Conservation (phyloP, 2,329 filamentous ascomycete species). For the Capronia americana region DNA sequence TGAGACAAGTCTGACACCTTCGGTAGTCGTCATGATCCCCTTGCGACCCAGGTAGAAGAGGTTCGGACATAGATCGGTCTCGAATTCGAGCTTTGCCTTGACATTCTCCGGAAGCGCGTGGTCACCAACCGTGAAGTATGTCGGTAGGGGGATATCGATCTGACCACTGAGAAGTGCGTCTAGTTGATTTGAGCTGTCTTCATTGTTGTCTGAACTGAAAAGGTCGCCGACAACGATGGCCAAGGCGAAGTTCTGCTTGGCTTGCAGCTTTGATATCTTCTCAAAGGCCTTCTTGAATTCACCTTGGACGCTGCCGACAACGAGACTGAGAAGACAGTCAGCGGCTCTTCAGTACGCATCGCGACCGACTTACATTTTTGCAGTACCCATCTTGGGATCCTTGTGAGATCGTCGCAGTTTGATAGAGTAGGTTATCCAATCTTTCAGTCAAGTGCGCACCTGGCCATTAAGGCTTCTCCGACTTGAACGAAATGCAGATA, state of each 20-base stretch:
- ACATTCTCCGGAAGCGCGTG: conserved; percentile 73
- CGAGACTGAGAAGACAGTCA: conserved; percentile 56
- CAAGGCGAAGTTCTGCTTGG: conserved; percentile 87
- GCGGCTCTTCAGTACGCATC: neutral
- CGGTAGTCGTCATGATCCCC: conserved; percentile 84
- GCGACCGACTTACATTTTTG: conserved; percentile 31
- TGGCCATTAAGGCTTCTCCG: neutral
- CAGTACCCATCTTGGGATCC: conserved; percentile 12
- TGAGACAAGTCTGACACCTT: conserved; percentile 85
- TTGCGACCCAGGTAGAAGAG: conserved; percentile 88
- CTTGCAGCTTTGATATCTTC: conserved; percentile 79
- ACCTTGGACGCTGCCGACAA: conserved; percentile 83
- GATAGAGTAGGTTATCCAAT: neutral
- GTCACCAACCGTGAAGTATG: conserved; percentile 86
- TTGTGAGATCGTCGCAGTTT: neutral
- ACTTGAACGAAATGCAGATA: neutral
- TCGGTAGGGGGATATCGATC: conserved; percentile 77
- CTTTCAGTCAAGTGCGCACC: neutral
- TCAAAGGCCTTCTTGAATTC: conserved; percentile 75
- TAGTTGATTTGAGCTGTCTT: conserved; percentile 59
- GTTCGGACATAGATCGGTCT: conserved; percentile 83
- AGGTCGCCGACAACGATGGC: conserved; percentile 85
- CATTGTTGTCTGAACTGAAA: conserved; percentile 63
- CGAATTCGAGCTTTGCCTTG: conserved; percentile 73
- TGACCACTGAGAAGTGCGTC: conserved; percentile 72